These are phyloP conservation scores for Mycena epipterygia DNA, from an alignment of 768 basidiomycete genomes.

Conservation along the genomic window DNA sequence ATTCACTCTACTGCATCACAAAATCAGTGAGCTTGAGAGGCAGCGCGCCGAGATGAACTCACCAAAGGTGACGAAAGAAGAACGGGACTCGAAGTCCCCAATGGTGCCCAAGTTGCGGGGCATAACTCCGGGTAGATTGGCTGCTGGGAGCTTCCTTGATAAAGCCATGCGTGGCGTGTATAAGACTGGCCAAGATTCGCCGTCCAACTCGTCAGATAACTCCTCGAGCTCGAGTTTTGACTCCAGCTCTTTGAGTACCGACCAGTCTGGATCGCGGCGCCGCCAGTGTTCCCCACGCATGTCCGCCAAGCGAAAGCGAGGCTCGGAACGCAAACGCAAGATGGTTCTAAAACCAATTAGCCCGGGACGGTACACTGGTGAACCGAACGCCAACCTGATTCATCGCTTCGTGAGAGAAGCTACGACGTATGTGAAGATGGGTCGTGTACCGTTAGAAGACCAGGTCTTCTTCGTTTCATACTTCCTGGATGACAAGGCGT, in stretches of 20 bases:
- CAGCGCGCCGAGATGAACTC: neutral
- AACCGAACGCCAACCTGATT: too few relatives aligned
- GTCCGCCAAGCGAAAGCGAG: too few relatives aligned
- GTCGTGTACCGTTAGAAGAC: too few relatives aligned
- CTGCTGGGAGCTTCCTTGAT: neutral
- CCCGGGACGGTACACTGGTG: constrained; percentile 41
- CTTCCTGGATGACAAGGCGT: too few relatives aligned
- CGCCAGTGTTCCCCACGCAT: too few relatives aligned
- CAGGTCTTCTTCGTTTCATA: too few relatives aligned
- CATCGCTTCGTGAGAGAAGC: too few relatives aligned
- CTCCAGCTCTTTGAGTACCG: neutral
- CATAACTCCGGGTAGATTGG: neutral
- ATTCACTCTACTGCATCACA: neutral
- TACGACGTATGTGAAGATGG: constrained; percentile 25
- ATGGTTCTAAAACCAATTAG: constrained; percentile 39
- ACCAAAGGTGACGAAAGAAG: neutral
- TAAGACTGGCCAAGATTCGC: neutral
- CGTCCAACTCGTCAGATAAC: neutral
- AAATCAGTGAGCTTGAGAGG: constrained; percentile 1
- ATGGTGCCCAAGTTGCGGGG: neutral
- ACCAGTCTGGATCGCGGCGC: neutral
- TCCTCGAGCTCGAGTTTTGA: neutral
- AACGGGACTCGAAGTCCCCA: too few relatives aligned
- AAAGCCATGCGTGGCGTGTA: too few relatives aligned
- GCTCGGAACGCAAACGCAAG: neutral